Evolutionary conservation across 1,284 basidiomycete genomes (phyloP).

Genomic region (Earliella scabrosa): DNA sequence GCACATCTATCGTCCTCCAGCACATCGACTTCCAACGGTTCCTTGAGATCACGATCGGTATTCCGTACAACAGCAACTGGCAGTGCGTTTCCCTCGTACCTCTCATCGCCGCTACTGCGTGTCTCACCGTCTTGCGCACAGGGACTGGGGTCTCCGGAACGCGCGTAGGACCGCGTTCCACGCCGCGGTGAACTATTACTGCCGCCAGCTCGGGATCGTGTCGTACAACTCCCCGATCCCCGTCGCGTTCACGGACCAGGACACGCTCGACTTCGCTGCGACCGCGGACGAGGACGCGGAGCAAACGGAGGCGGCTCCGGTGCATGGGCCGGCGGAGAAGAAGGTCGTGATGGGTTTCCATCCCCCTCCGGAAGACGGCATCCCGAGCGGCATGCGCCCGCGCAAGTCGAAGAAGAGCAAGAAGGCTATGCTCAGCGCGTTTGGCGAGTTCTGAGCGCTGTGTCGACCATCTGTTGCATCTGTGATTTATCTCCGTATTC

Average conservation of each 20-base stretch:
- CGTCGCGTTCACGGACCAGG: constrained; percentile 51
- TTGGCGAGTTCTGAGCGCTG: constrained; percentile 13
- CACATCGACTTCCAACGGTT: constrained; percentile 65
- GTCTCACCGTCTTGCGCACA: background rate
- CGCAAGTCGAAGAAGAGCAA: constrained; percentile 30
- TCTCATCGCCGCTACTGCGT: background rate
- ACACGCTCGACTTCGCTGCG: constrained; percentile 36
- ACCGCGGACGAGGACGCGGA: constrained; percentile 29
- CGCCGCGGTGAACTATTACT: constrained; percentile 74
- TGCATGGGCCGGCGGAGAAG: constrained; percentile 2
- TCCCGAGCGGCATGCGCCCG: constrained; percentile 26
- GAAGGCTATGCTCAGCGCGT: constrained; percentile 29
- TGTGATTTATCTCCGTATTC: background rate
- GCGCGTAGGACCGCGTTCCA: constrained; percentile 75
- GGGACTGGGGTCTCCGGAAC: constrained; percentile 67
- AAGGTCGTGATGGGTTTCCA: constrained; percentile 25
- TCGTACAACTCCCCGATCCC: constrained; percentile 63
- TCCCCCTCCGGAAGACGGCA: constrained; percentile 26
- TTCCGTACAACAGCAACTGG: constrained; percentile 58
- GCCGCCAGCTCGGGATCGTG: constrained; percentile 65
- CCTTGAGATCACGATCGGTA: constrained; percentile 68
- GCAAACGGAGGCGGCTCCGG: constrained; percentile 11
- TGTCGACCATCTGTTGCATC: background rate
- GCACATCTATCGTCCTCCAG: constrained; percentile 64
- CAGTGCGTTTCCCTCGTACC: constrained; percentile 23